A percentile compares a stretch with the other conserved stretches of the same genome.
Conservation (phyloP, 345 rosid genomes). For the Excoecaria cochinchinensis region DNA sequence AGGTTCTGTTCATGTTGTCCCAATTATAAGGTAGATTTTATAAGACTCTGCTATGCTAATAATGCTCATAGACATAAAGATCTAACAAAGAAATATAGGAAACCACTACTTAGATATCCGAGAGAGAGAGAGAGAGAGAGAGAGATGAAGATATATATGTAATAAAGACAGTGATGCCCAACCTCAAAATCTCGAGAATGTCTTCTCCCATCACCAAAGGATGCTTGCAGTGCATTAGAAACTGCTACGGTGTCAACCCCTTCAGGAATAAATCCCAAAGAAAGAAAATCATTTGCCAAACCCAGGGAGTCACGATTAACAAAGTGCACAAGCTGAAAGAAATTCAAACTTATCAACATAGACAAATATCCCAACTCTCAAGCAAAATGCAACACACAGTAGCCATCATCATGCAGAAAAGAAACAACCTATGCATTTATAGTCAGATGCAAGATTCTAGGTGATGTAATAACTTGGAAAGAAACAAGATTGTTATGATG, state of each 20-base stretch:
- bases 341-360: constrained; percentile 34
- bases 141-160: background rate
- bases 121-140: background rate
- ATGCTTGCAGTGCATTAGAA: constrained; percentile 70
- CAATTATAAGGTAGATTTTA: background rate
- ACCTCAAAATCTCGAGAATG: constrained; percentile 96
- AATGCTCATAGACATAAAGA: background rate
- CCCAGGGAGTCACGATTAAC: constrained; percentile 97
- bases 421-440: background rate
- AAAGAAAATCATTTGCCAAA: constrained; percentile 97
- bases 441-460: background rate
- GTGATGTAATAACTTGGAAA: background rate
- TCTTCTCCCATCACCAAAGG: constrained; percentile 66
- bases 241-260: constrained; percentile 74
- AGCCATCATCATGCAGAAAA: constrained; percentile 11
- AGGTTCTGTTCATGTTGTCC: background rate
- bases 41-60: background rate
- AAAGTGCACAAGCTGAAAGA: constrained; percentile 94
- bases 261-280: constrained; percentile 99
- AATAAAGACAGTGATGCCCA: constrained; percentile 15
- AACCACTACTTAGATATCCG: background rate
- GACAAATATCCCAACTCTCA: constrained; percentile 18
- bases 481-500: background rate
- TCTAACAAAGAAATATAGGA: background rate
- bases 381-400: constrained; percentile 18